Conservation (phyloP, 495 filamentous ascomycete genomes). For the Xylaria bambusicola region DNA sequence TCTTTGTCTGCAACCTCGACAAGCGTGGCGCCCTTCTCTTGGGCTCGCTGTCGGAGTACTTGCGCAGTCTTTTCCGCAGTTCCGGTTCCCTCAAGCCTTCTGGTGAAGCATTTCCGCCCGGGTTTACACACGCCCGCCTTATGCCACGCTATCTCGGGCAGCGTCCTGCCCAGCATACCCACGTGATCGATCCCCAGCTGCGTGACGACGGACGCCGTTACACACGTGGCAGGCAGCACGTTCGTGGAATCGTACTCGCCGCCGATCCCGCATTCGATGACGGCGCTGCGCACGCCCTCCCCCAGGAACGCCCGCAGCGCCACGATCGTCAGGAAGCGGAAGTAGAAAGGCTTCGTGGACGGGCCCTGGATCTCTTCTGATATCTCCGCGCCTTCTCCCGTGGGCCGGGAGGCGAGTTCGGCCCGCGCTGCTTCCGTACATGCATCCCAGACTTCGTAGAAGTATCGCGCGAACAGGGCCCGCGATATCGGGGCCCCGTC, state of each 20-base stretch:
- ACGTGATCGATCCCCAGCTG: constrained; percentile 55
- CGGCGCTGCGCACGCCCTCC: constrained; percentile 43
- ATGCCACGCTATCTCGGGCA: constrained; percentile 55
- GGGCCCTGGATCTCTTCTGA: constrained; percentile 28
- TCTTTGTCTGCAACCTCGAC: constrained; percentile 38
- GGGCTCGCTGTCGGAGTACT: constrained; percentile 41
- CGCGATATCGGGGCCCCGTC: constrained; percentile 53
- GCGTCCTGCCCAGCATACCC: constrained; percentile 47
- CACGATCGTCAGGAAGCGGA: constrained; percentile 55
- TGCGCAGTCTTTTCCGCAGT: constrained; percentile 30
- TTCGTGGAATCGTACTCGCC: constrained; percentile 57
- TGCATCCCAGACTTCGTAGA: constrained; percentile 68
- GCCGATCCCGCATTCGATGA: constrained; percentile 54
- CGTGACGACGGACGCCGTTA: constrained; percentile 45
- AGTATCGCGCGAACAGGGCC: constrained; percentile 58
- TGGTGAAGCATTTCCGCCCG: constrained; percentile 43
- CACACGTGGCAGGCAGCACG: constrained; percentile 34
- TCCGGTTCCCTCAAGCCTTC: constrained; percentile 18
- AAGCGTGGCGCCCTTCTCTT: constrained; percentile 38
- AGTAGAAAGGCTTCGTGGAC: constrained; percentile 56
- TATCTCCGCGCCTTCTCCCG: neutral
- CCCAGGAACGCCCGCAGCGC: constrained; percentile 46
- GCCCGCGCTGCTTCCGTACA: constrained; percentile 43
- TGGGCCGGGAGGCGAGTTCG: constrained; percentile 35
- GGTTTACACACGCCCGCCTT: constrained; percentile 53